phyloP scores from a whole-genome alignment of 2,329 filamentous ascomycete species.

The Aspergillus sclerotialis region DNA sequence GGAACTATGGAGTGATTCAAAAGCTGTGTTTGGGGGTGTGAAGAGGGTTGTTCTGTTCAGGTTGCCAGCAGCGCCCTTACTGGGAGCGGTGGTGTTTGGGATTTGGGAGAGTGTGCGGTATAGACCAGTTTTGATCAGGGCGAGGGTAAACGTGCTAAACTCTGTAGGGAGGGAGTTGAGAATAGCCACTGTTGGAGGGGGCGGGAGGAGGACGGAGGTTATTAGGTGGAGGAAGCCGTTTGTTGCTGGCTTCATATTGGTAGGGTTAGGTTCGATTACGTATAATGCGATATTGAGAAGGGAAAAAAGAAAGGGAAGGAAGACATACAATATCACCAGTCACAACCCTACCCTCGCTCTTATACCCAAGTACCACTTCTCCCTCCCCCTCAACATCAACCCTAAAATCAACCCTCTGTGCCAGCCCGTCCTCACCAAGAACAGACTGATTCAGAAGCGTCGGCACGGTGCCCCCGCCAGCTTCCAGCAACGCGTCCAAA shows the following conservation, averaged over 20 bases:
- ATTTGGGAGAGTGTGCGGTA: no score
- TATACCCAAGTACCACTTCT: slow-evolving; percentile 69
- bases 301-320: neutral
- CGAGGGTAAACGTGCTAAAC: slow-evolving; percentile 74
- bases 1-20: slow-evolving; percentile 61
- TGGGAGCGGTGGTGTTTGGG: slow-evolving; percentile 50
- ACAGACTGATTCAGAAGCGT: slow-evolving; percentile 54
- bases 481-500: slow-evolving; percentile 57
- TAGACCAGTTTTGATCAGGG: slow-evolving; percentile 68
- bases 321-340: slow-evolving; percentile 59
- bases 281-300: neutral
- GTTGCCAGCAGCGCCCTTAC: slow-evolving; percentile 39
- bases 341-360: slow-evolving; percentile 61
- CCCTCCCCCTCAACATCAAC: slow-evolving; percentile 57
- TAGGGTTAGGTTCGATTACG: slow-evolving; percentile 1
- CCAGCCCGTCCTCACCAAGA: slow-evolving; percentile 53
- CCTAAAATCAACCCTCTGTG: slow-evolving; percentile 67
- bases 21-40: slow-evolving; percentile 75
- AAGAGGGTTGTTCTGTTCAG: slow-evolving; percentile 69
- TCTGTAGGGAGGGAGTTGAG: slow-evolving; percentile 59
- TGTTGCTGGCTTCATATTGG: slow-evolving; percentile 63
- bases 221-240: slow-evolving; percentile 80
- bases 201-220: slow-evolving; percentile 68
- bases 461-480: slow-evolving; percentile 71
- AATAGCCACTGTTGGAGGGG: slow-evolving; percentile 57